phyloP scores from a whole-genome alignment of 352 stramenopile genomes.

The Paralagenidium karlingii region DNA sequence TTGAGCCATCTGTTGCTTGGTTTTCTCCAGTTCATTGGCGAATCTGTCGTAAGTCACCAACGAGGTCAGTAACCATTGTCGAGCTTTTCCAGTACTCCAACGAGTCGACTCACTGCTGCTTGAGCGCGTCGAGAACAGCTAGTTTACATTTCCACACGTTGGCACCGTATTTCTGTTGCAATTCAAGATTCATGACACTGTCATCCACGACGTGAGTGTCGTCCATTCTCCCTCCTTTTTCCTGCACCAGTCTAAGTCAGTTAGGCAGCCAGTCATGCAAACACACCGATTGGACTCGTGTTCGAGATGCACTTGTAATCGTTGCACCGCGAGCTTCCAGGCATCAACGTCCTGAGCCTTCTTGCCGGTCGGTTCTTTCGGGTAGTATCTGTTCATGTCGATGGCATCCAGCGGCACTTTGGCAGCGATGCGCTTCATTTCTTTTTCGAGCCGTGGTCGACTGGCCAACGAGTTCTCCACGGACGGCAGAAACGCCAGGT shows the following conservation, averaged over 20 bases:
- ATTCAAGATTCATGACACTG: conserved; percentile 60
- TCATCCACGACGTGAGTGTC: not conserved
- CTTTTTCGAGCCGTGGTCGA: conserved; percentile 36
- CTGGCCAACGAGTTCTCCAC: conserved; percentile 40
- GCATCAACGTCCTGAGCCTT: conserved; percentile 18
- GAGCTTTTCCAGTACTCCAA: not conserved
- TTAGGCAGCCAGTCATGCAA: no score
- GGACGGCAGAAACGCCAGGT: conserved; percentile 48
- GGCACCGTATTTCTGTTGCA: conserved; percentile 58
- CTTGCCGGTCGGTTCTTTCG: conserved; percentile 25
- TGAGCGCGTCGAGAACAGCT: conserved; percentile 47
- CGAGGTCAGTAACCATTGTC: not conserved
- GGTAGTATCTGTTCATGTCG: conserved; percentile 59
- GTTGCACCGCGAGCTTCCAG: conserved; percentile 40
- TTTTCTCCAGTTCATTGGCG: conserved; percentile 19
- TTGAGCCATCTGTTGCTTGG: conserved; percentile 20
- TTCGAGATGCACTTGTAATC: conserved; percentile 38
- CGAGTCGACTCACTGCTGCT: conserved; percentile 18
- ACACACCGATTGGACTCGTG: conserved; percentile 41
- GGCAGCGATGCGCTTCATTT: conserved; percentile 59
- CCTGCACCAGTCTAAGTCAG: no score
- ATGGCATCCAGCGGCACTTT: conserved; percentile 56
- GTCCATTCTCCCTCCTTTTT: no score
- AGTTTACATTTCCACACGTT: conserved; percentile 52
- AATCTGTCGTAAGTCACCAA: no score